Evolutionary conservation across 495 filamentous ascomycete species (phyloP).

Genomic region (Xylaria venustula): DNA sequence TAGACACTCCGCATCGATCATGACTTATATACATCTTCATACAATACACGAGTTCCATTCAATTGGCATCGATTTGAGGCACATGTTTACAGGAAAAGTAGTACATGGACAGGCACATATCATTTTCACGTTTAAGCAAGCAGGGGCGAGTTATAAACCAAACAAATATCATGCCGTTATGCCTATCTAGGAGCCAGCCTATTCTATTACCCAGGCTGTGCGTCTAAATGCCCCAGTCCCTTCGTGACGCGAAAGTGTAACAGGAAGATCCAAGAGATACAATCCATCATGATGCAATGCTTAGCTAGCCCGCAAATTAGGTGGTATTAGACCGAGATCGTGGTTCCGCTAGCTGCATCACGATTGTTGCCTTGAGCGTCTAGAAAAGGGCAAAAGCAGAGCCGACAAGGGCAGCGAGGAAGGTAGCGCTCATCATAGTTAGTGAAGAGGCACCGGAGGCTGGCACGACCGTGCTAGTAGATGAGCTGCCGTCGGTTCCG

Average conservation of each 20-base stretch:
- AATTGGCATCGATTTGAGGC: too few relatives aligned
- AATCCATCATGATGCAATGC: not conserved
- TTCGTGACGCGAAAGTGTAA: not conserved
- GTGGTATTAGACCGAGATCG: not conserved
- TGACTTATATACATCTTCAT: too few relatives aligned
- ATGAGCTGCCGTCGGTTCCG: not conserved
- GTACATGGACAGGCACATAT: not conserved
- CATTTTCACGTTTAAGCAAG: not conserved
- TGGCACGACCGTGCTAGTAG: not conserved
- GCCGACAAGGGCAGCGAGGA: slow-evolving; percentile 9
- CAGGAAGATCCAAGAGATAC: not conserved
- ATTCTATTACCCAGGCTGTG: slow-evolving; percentile 6
- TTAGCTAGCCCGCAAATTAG: not conserved
- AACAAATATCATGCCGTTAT: not conserved
- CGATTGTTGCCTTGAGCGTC: not conserved
- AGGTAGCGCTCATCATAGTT: slow-evolving; percentile 10
- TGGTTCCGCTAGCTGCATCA: not conserved
- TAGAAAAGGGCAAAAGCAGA: slow-evolving; percentile 17
- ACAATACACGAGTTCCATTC: too few relatives aligned
- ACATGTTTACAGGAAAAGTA: too few relatives aligned
- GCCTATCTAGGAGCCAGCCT: slow-evolving; percentile 6
- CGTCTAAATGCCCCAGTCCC: not conserved
- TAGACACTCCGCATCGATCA: too few relatives aligned
- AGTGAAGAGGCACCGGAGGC: slow-evolving; percentile 4
- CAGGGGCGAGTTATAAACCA: not conserved